A percentile compares a stretch with the other conserved stretches of the same genome.
Evolutionary conservation across 2,329 filamentous ascomycete genomes (phyloP).

Genomic region (Pseudogymnoascus sp.): DNA sequence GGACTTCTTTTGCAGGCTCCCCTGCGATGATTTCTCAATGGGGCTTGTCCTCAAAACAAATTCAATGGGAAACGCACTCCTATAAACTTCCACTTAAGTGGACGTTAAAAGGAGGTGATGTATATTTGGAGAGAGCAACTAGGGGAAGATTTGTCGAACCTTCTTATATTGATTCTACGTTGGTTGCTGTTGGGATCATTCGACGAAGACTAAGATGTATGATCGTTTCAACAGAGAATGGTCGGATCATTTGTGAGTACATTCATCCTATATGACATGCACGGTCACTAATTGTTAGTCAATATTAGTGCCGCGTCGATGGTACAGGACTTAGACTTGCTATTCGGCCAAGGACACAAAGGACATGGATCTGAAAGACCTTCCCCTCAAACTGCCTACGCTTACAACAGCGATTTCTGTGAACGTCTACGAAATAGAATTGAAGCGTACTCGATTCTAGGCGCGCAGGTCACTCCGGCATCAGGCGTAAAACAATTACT

Average conservation of each 20-base stretch:
- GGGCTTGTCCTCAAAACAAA: background rate
- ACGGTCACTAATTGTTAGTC: background rate
- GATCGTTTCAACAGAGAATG: background rate
- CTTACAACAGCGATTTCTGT: background rate
- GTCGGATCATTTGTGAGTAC: background rate
- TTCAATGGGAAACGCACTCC: background rate
- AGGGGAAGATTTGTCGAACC: too few relatives aligned
- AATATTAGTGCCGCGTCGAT: background rate
- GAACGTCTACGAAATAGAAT: background rate
- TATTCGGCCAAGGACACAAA: background rate
- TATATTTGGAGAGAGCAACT: too few relatives aligned
- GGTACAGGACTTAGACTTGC: background rate
- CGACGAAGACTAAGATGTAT: background rate
- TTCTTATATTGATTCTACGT: background rate
- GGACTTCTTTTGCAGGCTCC: background rate
- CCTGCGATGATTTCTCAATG: background rate
- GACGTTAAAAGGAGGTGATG: background rate
- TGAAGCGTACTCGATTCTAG: background rate
- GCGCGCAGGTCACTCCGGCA: background rate
- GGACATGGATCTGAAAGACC: background rate
- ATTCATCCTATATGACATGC: background rate
- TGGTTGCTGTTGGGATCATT: background rate
- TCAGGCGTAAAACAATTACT: background rate
- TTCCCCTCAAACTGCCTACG: too few relatives aligned
- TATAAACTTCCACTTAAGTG: background rate